Evolutionary conservation across 805 yeast species (phyloP), one percentile per base, ranked within the genome.

Genomic region (Wickerhamomyces sydowiorum): DNA sequence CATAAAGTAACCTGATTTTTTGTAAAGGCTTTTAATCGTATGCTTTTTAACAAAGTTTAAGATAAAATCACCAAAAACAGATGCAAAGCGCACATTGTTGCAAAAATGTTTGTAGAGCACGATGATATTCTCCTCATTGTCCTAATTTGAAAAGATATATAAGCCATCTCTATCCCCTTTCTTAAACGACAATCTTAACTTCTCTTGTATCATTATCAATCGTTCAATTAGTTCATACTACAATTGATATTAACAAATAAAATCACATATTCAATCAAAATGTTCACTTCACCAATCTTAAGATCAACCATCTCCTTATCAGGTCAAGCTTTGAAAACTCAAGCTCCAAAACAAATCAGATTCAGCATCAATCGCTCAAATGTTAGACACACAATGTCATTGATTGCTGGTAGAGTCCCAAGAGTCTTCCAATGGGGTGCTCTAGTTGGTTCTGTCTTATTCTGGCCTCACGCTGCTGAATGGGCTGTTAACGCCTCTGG

Each of bases 221-320:
- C 22, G 27, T 8, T 24, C n/a, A n/a, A n/a, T n/a, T n/a, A 24
- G 27, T 32, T 20, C 15, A 32, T 14, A 19, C 27, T 24, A 24
- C 27, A 24, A 24, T 12, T 8, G 27, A 8, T 24, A 24, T 12
- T 12, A 18, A 21, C 18, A 22, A 12, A 34, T 4, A 34, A 34
- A 19, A 34, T 22, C 36, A 18, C 33, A 28, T 15, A 42, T 36
- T 24, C 33, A 28, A 36, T 19, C 3, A 48, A 50, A 51, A 56
- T 56, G 60, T 50, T 51, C 50, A 38, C 56, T 23, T 42, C 60
- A 9, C 48, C 49, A 42, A 39, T 53, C 37, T 44, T 53, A 44
- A 56, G 60, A 56, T 51, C 54, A 37, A 47, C 60, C 14, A 48
- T 55, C 33, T 39, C 60, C n/a, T 29, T 50, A 21, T 41, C 46